Base-by-base conservation (phyloP, 2,329 filamentous ascomycete genomes). In the Claviceps citrina region DNA sequence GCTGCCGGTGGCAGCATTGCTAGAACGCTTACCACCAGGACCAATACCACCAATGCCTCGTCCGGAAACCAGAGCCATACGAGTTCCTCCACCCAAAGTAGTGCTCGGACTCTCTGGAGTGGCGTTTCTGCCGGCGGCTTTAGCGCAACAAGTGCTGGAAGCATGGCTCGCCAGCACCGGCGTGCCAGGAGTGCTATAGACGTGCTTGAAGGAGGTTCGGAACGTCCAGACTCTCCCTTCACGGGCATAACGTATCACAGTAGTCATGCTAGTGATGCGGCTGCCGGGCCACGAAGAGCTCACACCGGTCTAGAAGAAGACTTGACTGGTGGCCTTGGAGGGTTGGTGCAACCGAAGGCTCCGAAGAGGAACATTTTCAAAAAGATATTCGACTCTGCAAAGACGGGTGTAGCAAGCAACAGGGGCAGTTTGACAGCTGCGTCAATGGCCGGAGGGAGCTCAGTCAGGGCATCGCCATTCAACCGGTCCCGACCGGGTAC, bases 131-230 rank as follows among this genome's bases (percentile, higher is more conserved):
- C 91, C 0, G 79, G 87, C 38, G 89, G 74, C 10, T 85, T 95
- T 60, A 96, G 89, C 57, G 84, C 86, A 38, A 96, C 91, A 13
- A 96, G 91, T 60, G 91, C 91, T 13, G 91, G 87, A 40, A 96
- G 89, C 60, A 76, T 93, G 47, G 87, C 86, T 24, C 76, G 87
- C 45, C 82, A 83, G 53, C 81, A 79, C 53, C 60, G 68, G 48
- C 55, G 78, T 45, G 69, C 79, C 13, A 73, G 76, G 46, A 84
- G 79, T 52, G 75, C 76, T 3, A 60, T 83, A 47, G 78, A 74
- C 31, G 68, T 71, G 41, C 68, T 72, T 19, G 75, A 74, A 13
- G 61, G 62, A 51, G 73, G 73, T 15, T 44, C 56, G 18, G 71
- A 71, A 31, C 66, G 76, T 16, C 72, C 76, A 2, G 72, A 72